Percentiles rank a stretch among this genome's conserved stretches.
These are phyloP conservation scores for Kwoniella botswanensis DNA, from an alignment of 768 basidiomycete genomes.

Conservation along the genomic window DNA sequence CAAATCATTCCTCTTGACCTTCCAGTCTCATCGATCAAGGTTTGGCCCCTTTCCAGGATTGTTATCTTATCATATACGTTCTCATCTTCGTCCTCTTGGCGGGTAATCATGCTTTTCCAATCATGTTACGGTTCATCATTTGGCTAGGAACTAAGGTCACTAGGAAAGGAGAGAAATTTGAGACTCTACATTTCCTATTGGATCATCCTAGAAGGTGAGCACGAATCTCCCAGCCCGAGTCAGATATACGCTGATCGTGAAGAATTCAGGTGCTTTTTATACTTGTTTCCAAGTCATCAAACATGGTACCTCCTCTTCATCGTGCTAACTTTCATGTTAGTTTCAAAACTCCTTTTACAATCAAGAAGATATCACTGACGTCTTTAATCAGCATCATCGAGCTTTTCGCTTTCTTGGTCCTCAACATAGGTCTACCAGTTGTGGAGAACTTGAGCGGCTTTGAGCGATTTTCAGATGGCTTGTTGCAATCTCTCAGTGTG, in stretches of 20 bases:
- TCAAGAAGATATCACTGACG: background rate
- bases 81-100: constrained; percentile 44
- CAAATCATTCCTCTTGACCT: too few species aligned
- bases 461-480: constrained; percentile 44
- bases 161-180: constrained; percentile 36
- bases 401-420: constrained; percentile 44
- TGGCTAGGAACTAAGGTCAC: constrained; percentile 50
- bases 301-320: constrained; percentile 52
- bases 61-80: constrained; percentile 45
- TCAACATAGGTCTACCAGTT: constrained; percentile 48
- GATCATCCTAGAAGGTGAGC: constrained; percentile 54
- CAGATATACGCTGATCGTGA: background rate
- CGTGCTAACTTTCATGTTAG: constrained; percentile 47
- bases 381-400: constrained; percentile 31
- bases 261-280: constrained; percentile 47
- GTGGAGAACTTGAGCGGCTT: constrained; percentile 28
- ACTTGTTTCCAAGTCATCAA: constrained; percentile 55
- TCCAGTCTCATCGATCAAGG: constrained; percentile 46
- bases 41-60: constrained; percentile 41
- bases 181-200: constrained; percentile 53
- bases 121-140: constrained; percentile 45
- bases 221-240: too few species aligned
- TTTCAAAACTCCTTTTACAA: background rate
- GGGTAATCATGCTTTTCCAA: constrained; percentile 54
- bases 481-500: constrained; percentile 50